A percentile compares a stretch with the other conserved stretches of the same genome.
Conservation (phyloP, 768 basidiomycete species). For the Thelephora ganbajun region DNA sequence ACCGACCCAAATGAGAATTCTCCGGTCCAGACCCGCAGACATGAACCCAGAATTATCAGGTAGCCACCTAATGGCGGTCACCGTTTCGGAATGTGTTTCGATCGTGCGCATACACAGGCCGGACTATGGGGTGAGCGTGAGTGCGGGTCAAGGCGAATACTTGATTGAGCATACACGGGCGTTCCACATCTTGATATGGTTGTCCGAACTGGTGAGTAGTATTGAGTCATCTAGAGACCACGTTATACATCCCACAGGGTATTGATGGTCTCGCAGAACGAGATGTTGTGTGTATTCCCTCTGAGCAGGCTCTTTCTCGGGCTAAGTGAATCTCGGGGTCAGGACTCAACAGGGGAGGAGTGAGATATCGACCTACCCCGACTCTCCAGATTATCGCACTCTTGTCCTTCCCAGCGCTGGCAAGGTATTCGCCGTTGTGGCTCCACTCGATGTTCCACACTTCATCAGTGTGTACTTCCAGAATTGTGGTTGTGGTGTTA, state of each 20-base stretch:
- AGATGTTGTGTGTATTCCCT: constrained; percentile 47
- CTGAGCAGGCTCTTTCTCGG: constrained; percentile 31
- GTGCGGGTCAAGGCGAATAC: constrained; percentile 1
- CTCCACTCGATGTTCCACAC: constrained; percentile 97
- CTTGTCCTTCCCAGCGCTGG: constrained; percentile 80
- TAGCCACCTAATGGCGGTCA: constrained; percentile 79
- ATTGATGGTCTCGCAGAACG: constrained; percentile 63
- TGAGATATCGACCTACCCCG: constrained; percentile 38
- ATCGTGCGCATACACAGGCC: constrained; percentile 56
- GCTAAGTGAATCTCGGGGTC: constrained; percentile 14
- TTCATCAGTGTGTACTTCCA: constrained; percentile 82
- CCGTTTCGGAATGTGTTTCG: constrained; percentile 64
- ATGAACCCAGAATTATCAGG: constrained; percentile 85
- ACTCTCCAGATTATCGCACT: constrained; percentile 83
- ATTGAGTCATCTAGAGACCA: constrained; percentile 88
- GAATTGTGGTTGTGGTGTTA: constrained; percentile 66
- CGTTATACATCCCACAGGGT: constrained; percentile 67
- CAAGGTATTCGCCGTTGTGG: constrained; percentile 71
- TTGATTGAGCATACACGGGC: constrained; percentile 42
- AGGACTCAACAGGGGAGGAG: constrained; percentile 4
- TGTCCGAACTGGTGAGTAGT: constrained; percentile 74
- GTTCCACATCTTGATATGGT: constrained; percentile 81
- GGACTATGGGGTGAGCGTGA: constrained; percentile 31
- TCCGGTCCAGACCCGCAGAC: constrained; percentile 77
- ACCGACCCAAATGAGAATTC: constrained; percentile 72